Percentiles rank a stretch among this genome's conserved stretches.
Evolutionary conservation across 139 green algal species (phyloP).

Genomic region (Picochlorum costavermella): DNA sequence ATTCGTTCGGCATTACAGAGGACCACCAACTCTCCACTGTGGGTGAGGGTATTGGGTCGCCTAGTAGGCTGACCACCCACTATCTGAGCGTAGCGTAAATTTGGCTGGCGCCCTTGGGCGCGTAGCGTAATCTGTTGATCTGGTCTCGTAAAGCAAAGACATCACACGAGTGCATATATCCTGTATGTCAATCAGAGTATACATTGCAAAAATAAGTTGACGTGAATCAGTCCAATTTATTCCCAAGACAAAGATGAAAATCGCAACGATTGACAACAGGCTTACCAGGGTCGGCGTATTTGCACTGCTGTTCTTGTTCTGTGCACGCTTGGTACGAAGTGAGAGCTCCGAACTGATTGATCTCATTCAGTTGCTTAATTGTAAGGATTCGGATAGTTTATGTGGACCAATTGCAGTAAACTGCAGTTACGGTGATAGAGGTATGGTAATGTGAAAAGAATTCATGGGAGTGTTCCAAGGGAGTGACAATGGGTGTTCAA

Average conservation of each 20-base stretch:
- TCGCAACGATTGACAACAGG: no score
- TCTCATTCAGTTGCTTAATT: constrained; percentile 1
- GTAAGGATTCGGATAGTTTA: not conserved
- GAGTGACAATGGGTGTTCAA: not conserved
- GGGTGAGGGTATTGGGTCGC: constrained; percentile 14
- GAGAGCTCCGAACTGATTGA: not conserved
- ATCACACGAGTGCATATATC: no score
- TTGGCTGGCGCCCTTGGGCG: no score
- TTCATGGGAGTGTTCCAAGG: not conserved
- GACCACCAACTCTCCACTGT: constrained; percentile 37
- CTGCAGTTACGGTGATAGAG: constrained; percentile 3
- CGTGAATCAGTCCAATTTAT: no score
- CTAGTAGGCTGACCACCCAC: constrained; percentile 13
- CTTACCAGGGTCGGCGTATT: no score
- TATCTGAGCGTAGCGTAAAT: not conserved
- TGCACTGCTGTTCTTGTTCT: no score
- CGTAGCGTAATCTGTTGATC: no score
- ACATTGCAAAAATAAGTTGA: no score
- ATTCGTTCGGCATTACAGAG: constrained; percentile 28
- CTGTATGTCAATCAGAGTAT: no score
- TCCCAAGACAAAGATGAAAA: no score
- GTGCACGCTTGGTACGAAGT: no score
- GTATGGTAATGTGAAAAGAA: not conserved
- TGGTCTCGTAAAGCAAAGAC: no score
- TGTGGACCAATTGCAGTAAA: constrained; percentile 3